Percentiles rank a stretch among this genome's conserved stretches.
These are phyloP conservation scores for Xylaria venustula DNA, from an alignment of 495 filamentous ascomycete genomes.

Conservation along the genomic window DNA sequence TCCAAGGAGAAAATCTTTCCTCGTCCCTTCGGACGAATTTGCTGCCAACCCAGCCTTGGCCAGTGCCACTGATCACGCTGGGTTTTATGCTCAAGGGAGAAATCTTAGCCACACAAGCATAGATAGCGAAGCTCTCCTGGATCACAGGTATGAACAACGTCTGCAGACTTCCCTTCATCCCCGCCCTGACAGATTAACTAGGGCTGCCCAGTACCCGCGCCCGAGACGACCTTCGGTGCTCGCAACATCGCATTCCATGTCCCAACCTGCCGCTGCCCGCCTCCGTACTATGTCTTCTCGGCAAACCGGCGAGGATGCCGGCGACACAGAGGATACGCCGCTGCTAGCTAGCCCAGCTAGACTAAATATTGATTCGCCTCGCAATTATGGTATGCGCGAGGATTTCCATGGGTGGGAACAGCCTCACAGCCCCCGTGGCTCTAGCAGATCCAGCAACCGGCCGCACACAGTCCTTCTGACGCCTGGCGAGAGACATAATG, in stretches of 20 bases:
- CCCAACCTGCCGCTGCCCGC: slow-evolving; percentile 34
- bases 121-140: slow-evolving; percentile 75
- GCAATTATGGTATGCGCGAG: slow-evolving; percentile 40
- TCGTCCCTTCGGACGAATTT: slow-evolving; percentile 47
- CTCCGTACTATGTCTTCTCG: slow-evolving; percentile 23
- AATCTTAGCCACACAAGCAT: slow-evolving; percentile 77
- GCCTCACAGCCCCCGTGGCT: slow-evolving; percentile 37
- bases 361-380: slow-evolving; percentile 19
- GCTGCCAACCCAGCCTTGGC: slow-evolving; percentile 34
- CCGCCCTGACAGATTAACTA: slow-evolving; percentile 26
- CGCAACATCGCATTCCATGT: slow-evolving; percentile 35
- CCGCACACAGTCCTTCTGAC: slow-evolving; percentile 32
- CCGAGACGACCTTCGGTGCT: slow-evolving; percentile 60
- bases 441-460: slow-evolving; percentile 39
- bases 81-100: slow-evolving; percentile 58
- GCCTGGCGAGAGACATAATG: slow-evolving; percentile 61
- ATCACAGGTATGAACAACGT: slow-evolving; percentile 63
- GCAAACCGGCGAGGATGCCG: slow-evolving; percentile 12
- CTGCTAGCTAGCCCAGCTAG: slow-evolving; percentile 46
- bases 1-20: slow-evolving; percentile 63
- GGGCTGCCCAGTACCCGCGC: slow-evolving; percentile 68
- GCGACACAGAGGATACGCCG: slow-evolving; percentile 55
- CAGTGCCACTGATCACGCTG: slow-evolving; percentile 29
- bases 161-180: background rate
- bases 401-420: slow-evolving; percentile 21